phyloP scores from a whole-genome alignment of 2,329 filamentous ascomycete genomes.

The Botrytis deweyae region DNA sequence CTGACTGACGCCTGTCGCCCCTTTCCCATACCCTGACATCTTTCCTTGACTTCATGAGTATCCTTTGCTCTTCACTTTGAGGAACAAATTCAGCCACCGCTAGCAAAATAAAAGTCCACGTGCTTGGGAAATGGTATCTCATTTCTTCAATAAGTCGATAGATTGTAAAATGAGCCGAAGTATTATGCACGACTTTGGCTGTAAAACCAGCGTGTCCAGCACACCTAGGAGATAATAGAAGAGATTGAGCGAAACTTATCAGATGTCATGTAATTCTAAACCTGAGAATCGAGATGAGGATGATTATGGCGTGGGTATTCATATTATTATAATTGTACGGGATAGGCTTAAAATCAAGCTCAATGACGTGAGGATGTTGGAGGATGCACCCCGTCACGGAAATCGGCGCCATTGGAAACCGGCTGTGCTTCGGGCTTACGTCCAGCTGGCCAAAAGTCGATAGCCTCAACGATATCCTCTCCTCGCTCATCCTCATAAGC shows the following conservation, averaged over 20 bases:
- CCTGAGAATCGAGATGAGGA: conserved; percentile 16
- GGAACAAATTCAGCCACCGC: conserved; percentile 6
- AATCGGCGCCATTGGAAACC: conserved; percentile 24
- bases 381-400: conserved; percentile 28
- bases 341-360: conserved; percentile 17
- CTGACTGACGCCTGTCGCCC: conserved; percentile 11
- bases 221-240: conserved; percentile 22
- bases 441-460: conserved; percentile 79
- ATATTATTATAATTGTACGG: conserved; percentile 18
- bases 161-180: conserved; percentile 15
- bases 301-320: conserved; percentile 21
- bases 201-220: conserved; percentile 21
- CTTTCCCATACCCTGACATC: conserved; percentile 2
- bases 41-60: conserved; percentile 8
- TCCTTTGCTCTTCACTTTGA: conserved; percentile 15
- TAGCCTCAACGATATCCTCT: conserved; percentile 87
- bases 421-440: conserved; percentile 36
- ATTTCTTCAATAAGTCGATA: conserved; percentile 15
- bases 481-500: conserved; percentile 95
- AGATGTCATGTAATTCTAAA: conserved; percentile 22
- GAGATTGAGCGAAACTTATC: conserved; percentile 17
- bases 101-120: conserved; percentile 14
- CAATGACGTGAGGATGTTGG: conserved; percentile 35
- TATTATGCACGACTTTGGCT: conserved; percentile 23
- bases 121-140: conserved; percentile 14